Evolutionary conservation across 1,139 yeast genomes (phyloP), one percentile per base, ranked within the genome.

Genomic region (Scheffersomyces lignicola): DNA sequence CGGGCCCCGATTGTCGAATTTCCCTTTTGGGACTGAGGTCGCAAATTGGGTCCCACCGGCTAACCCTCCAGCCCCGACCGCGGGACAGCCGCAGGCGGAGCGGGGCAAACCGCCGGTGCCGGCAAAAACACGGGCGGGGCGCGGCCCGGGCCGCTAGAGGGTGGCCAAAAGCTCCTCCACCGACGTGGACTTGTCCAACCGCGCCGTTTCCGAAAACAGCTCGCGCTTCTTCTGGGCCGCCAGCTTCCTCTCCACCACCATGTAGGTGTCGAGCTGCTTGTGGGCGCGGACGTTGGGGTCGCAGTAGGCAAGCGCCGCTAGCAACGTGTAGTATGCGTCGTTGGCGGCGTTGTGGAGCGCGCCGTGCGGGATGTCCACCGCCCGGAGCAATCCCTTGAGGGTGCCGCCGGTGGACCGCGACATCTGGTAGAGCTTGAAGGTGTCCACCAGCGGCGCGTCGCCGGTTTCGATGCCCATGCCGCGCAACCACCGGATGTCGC

Each of bases 291-390:
- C 42, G 2, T 40, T 38, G 0, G 85, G 83, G 52, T 83, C 88
- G 34, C 80, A 65, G 40, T 80, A 56, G 25, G 72, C 65, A 51
- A 83, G 48, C 11, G 78, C 74, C 14, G 80, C 67, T 16, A 77
- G 41, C 36, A 86, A 56, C 0, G 95, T 85, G 48, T 74, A 83
- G 50, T 82, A 82, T 1, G 95, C 82, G 54, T 87, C 96, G 51
- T 87, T 87, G 6, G 83, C 92, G 2, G 90, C 95, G 55, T 87
- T 87, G 54, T 86, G 95, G 31, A 85, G 62, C 42, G 68, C 73
- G 0, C 83, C 75, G 52, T 80, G 80, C 0, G 92, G 89, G 7
- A 87, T 70, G 17, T 66, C 65, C 24, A 81, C 62, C 30, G 66
- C 55, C 35, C 76, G 62, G 14, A 85, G 60, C 1, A 80, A 61